Percentiles rank a stretch among this genome's conserved stretches.
phyloP scores from a whole-genome alignment of 805 yeast genomes.

The Schwanniomyces yamadae region DNA sequence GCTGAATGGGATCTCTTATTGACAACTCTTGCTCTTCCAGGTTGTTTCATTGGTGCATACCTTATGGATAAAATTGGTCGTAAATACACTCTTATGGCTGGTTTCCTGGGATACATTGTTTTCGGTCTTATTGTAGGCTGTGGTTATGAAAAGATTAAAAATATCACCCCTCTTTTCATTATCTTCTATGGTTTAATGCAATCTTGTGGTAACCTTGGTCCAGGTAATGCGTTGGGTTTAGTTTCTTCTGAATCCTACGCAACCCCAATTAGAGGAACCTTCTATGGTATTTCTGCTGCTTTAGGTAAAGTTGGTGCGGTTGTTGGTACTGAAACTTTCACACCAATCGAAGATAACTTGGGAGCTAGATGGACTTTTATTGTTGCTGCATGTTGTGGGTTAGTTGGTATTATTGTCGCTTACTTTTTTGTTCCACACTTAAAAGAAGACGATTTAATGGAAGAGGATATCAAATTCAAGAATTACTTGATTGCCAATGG shows the following conservation, averaged over 20 bases:
- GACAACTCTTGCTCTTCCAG: constrained; percentile 68
- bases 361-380: constrained; percentile 78
- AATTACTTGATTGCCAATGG: constrained; percentile 58
- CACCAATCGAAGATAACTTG: constrained; percentile 60
- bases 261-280: constrained; percentile 73
- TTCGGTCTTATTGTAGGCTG: constrained; percentile 72
- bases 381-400: constrained; percentile 72
- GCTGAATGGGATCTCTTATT: constrained; percentile 76
- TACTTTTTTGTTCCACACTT: constrained; percentile 66
- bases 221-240: constrained; percentile 75
- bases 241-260: constrained; percentile 66
- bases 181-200: constrained; percentile 73
- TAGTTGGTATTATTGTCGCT: constrained; percentile 60
- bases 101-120: constrained; percentile 68
- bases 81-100: constrained; percentile 67
- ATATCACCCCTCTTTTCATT: constrained; percentile 62
- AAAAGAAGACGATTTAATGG: constrained; percentile 64
- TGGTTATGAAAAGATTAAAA: constrained; percentile 53
- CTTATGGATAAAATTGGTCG: constrained; percentile 67
- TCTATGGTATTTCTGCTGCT: constrained; percentile 76
- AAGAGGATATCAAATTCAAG: constrained; percentile 62
- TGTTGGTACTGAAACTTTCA: constrained; percentile 70
- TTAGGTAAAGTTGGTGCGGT: constrained; percentile 86
- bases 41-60: constrained; percentile 67
- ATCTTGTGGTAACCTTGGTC: constrained; percentile 72